Evolutionary conservation across 2,329 filamentous ascomycete species (phyloP), one percentile per base, ranked within the genome.

Genomic region (Emergomyces pasteurianus): DNA sequence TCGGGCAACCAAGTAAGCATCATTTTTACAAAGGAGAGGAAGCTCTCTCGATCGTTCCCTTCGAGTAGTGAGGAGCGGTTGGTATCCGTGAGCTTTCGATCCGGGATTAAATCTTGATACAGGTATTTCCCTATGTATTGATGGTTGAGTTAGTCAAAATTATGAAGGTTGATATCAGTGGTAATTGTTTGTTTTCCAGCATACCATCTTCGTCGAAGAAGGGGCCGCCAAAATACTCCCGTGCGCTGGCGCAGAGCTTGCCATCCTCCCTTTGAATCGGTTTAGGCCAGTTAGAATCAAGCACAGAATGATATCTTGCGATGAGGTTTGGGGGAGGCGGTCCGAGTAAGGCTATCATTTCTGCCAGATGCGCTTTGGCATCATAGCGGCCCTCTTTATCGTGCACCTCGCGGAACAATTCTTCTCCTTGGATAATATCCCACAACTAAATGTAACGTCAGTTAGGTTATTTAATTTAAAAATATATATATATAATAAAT

Each of bases 301-400:
- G 65, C 67, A 71, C 72, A 52, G 50, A 67, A 59, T 67, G 67
- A 65, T 69, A 75, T 67, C 71, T 69, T 63, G 69, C 61, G 60
- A 77, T 60, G 9, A 77, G 52, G 60, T 73, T 69, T 60, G 63
- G 67, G 50, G 73, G 74, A 5, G 75, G 75, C 42, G 68, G 70
- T 16, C 75, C 75, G 1, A 78, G 64, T 61, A 78, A 67, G 21
- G 70, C 72, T 58, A 77, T 75, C 69, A 79, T 78, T 63, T 78
- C 69, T 6, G 75, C 74, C 10, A 79, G 62, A 61, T 78, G 73
- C 57, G 67, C 49, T 68, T 71, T 73, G 46, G 72, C 66, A 66
- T 70, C 67, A 54, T 78, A 78, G 28, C 64, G 63, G 62, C 71
- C 71, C 49, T 73, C 31, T 62, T 69, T 46, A 63, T 72, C 66